These are phyloP conservation scores for Epichloe uncinata DNA, from an alignment of 2,329 filamentous ascomycete genomes.

Conservation along the genomic window DNA sequence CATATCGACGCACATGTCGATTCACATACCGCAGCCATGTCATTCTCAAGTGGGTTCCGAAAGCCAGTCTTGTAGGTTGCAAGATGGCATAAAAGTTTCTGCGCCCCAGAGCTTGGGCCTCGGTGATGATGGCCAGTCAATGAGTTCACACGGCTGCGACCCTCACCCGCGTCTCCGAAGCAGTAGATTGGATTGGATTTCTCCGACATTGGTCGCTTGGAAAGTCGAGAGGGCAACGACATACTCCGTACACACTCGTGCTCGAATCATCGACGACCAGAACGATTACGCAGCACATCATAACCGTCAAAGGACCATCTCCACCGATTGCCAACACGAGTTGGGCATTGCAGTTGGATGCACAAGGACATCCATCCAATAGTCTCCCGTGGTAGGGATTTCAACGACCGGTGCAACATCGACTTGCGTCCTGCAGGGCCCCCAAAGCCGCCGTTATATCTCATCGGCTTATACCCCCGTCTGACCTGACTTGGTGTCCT, in stretches of 20 bases:
- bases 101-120: neutral
- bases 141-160: neutral
- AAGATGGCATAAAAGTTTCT: slow-evolving; percentile 7
- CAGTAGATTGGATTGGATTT: no score
- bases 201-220: neutral
- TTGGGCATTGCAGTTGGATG: neutral
- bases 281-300: neutral
- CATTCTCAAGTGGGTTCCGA: slow-evolving; percentile 5
- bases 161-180: neutral
- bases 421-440: neutral
- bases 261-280: neutral
- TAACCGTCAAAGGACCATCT: neutral
- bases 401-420: neutral
- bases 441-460: neutral
- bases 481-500: neutral
- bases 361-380: neutral
- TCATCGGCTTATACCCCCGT: neutral
- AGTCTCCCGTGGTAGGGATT: neutral
- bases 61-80: neutral
- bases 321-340: neutral
- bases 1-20: no score
- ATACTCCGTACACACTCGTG: neutral
- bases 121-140: neutral
- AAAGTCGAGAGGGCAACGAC: neutral
- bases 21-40: slow-evolving; percentile 1